phyloP scores from a whole-genome alignment of 805 yeast species.

The Lachancea lanzarotensis region DNA sequence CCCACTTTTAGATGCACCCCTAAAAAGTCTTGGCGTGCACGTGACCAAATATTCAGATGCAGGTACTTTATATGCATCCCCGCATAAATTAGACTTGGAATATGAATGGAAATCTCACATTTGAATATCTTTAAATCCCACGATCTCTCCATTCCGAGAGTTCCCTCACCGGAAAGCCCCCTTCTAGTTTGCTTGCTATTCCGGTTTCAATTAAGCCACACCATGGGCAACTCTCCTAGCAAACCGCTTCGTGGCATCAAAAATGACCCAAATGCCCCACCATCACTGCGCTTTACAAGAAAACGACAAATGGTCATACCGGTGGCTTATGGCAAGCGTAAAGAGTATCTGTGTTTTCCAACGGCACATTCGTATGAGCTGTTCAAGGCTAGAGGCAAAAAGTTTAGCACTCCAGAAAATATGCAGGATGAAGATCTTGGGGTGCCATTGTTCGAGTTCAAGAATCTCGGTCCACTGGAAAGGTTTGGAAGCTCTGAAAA shows the following conservation, averaged over 20 bases:
- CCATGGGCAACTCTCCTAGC: slow-evolving; percentile 4
- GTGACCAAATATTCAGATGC: too few species aligned
- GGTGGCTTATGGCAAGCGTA: neutral
- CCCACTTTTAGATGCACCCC: too few species aligned
- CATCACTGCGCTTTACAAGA: slow-evolving; percentile 6
- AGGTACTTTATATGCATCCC: too few species aligned
- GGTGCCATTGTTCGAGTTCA: slow-evolving; percentile 4
- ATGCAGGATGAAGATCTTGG: slow-evolving; percentile 6
- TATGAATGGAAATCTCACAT: too few species aligned
- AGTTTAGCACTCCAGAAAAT: neutral
- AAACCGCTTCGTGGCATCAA: neutral
- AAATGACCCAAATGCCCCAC: slow-evolving; percentile 2
- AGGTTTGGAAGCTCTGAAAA: neutral
- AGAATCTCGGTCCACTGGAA: neutral
- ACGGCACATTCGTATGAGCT: slow-evolving; percentile 7
- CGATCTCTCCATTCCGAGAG: too few species aligned
- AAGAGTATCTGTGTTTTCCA: slow-evolving; percentile 4
- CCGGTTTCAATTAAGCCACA: too few species aligned
- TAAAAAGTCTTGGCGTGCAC: too few species aligned
- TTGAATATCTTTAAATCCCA: too few species aligned
- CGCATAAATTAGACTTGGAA: too few species aligned
- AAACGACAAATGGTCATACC: slow-evolving; percentile 6
- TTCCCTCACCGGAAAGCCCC: too few species aligned
- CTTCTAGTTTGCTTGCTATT: too few species aligned
- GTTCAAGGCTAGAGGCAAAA: neutral